Conservation (phyloP, 768 basidiomycete genomes). For the Saitozyma podzolica region DNA sequence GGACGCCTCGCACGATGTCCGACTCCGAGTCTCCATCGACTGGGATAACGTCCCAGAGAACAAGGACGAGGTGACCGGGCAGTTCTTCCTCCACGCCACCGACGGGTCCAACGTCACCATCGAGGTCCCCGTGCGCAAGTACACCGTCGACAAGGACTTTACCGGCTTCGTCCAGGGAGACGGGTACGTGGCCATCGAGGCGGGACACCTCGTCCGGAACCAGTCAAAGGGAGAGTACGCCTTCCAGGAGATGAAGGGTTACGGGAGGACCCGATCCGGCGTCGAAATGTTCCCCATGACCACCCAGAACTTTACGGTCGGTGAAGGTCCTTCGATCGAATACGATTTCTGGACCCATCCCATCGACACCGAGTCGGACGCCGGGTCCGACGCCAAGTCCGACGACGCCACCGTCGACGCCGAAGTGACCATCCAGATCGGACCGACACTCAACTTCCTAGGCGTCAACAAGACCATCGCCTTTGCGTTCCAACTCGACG, state of each 20-base stretch:
- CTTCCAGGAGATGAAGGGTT: slow-evolving; percentile 64
- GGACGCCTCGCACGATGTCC: slow-evolving; percentile 55
- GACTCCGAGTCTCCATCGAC: slow-evolving; percentile 63
- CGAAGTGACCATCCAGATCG: slow-evolving; percentile 30
- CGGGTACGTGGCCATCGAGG: slow-evolving; percentile 67
- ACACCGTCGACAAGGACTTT: slow-evolving; percentile 10
- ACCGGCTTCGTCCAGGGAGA: slow-evolving; percentile 65
- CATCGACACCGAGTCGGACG: background rate
- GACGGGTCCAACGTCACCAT: slow-evolving; percentile 33
- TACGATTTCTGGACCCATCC: slow-evolving; percentile 53
- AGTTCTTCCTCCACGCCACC: slow-evolving; percentile 1
- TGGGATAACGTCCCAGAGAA: slow-evolving; percentile 56
- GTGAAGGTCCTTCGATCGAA: slow-evolving; percentile 64
- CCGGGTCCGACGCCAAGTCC: slow-evolving; percentile 4
- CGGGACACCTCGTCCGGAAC: slow-evolving; percentile 61
- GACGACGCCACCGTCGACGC: slow-evolving; percentile 4
- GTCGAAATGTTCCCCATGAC: slow-evolving; percentile 64
- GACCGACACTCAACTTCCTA: slow-evolving; percentile 36
- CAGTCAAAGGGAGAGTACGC: slow-evolving; percentile 58
- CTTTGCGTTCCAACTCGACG: slow-evolving; percentile 36
- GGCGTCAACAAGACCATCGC: slow-evolving; percentile 16
- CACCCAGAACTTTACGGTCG: slow-evolving; percentile 62
- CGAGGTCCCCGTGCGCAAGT: slow-evolving; percentile 18
- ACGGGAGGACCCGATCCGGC: slow-evolving; percentile 64
- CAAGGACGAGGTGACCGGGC: background rate